Evolutionary conservation across 1,284 basidiomycete species (phyloP), one percentile per base, ranked within the genome.

Genomic region (Cystobasidiaceae sp.): DNA sequence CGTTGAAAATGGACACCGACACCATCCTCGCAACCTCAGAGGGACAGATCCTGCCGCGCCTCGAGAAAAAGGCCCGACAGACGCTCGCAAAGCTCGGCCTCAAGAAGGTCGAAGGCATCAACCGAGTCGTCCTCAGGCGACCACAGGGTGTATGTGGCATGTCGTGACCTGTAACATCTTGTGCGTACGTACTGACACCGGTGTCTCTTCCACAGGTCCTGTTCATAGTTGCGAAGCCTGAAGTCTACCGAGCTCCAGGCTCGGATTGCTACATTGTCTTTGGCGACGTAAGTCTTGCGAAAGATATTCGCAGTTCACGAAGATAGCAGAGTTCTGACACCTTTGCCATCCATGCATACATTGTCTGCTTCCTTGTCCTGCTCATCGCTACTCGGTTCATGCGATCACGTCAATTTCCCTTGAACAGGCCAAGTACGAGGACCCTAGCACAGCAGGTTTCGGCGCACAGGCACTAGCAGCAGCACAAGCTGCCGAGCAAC

Each of bases 261-360:
- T 93, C 90, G 75, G 96, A 98, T 80, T 91, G 89, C 80, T 97
- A 98, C 84, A 92, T 98, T 77, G 92, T 98, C 71, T 98, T 97
- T 74, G 94, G 94, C 73, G 94, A 98, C 82, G 93, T 92, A 32
- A 68, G 48, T 45, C n/a, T n/a, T n/a, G n/a, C n/a, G n/a, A n/a
- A n/a, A n/a, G 6, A 19, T 8, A 25, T 28, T 21, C 19, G 39
- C 25, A 17, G 4, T 28, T 8, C 55, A 43, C 3, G 8, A 23
- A 13, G 25, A 4, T 25, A 49, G 19, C 7, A 28, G n/a, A 17
- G 27, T 3, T 39, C 58, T 32, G 15, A 2, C n/a, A 11, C 45
- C 45, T 37, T 4, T 5, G 2, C 13, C 2, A 30, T n/a, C 23
- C 33, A 27, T 27, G 17, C 27, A 17, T 32, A 5, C 37, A 33